A percentile compares a stretch with the other conserved stretches of the same genome.
Conservation (phyloP, 2,329 filamentous ascomycete species). For the Phaeophleospora eucalypticola region DNA sequence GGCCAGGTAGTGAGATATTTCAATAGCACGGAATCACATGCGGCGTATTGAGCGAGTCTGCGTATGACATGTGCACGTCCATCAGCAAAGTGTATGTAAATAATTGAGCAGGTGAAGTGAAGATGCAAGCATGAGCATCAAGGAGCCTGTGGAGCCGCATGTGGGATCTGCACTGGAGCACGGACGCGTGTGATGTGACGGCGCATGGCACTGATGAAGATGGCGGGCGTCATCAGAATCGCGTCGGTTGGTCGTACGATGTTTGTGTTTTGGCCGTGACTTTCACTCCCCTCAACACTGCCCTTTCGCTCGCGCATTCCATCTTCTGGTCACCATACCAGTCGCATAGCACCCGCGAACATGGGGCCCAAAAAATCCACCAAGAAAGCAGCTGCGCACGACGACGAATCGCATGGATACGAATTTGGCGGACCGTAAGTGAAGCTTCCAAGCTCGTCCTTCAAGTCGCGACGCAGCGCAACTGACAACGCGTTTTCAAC, state of each 20-base stretch:
- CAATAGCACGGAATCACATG: no score
- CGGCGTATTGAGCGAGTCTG: no score
- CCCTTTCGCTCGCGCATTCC: no score
- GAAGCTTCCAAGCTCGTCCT: neutral
- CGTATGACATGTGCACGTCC: no score
- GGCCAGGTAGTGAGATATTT: no score
- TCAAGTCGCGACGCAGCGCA: neutral
- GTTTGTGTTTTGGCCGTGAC: neutral
- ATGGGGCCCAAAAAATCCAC: neutral
- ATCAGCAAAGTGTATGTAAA: no score
- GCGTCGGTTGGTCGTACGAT: neutral
- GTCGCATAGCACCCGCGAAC: neutral
- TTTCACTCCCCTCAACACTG: neutral
- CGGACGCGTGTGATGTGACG: no score
- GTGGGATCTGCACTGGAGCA: no score
- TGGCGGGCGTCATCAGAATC: neutral
- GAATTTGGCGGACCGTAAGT: constrained; percentile 49
- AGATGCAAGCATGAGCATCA: no score
- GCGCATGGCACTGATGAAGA: no score
- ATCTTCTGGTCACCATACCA: neutral
- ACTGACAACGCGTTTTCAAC: constrained; percentile 5
- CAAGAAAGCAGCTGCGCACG: neutral
- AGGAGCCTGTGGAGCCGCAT: no score
- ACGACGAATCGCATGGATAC: constrained; percentile 34
- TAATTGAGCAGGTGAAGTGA: no score